Evolutionary conservation across 2,329 filamentous ascomycete species (phyloP).

Genomic region (Epichloe elymi): DNA sequence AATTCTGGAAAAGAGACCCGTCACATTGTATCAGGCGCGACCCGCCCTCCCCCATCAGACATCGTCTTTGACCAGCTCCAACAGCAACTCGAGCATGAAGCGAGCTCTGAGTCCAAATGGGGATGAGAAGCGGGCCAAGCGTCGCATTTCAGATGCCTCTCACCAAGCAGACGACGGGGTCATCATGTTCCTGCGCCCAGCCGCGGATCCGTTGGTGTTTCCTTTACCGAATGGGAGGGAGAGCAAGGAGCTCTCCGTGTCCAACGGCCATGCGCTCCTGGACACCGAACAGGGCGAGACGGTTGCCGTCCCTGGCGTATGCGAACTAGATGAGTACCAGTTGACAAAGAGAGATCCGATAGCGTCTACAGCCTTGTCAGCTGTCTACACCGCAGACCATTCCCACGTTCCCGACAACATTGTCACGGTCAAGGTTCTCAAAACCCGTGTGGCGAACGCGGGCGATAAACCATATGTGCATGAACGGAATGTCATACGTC

Average conservation of each 20-base stretch:
- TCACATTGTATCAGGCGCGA: constrained; percentile 24
- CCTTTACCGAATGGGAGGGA: constrained; percentile 34
- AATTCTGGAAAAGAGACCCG: constrained; percentile 41
- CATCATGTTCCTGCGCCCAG: constrained; percentile 40
- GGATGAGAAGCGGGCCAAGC: constrained; percentile 31
- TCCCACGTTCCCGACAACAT: constrained; percentile 39
- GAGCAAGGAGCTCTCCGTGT: constrained; percentile 32
- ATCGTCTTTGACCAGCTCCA: constrained; percentile 20
- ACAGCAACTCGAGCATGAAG: constrained; percentile 33
- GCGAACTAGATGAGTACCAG: constrained; percentile 39
- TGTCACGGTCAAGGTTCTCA: constrained; percentile 48
- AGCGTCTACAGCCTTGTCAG: constrained; percentile 39
- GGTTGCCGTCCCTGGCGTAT: constrained; percentile 33
- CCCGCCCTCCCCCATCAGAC: constrained; percentile 15
- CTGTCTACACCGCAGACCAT: constrained; percentile 42
- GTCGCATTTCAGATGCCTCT: constrained; percentile 22
- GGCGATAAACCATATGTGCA: constrained; percentile 33
- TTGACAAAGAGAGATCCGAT: constrained; percentile 45
- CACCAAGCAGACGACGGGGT: constrained; percentile 32
- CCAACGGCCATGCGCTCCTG: constrained; percentile 36
- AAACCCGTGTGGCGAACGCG: constrained; percentile 31
- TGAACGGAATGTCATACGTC: constrained; percentile 42
- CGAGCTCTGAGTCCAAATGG: constrained; percentile 33
- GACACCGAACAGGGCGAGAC: constrained; percentile 37
- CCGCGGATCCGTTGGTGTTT: constrained; percentile 37